Conservation (phyloP, 2,329 filamentous ascomycete genomes). For the Berkeleyomyces rouxiae region DNA sequence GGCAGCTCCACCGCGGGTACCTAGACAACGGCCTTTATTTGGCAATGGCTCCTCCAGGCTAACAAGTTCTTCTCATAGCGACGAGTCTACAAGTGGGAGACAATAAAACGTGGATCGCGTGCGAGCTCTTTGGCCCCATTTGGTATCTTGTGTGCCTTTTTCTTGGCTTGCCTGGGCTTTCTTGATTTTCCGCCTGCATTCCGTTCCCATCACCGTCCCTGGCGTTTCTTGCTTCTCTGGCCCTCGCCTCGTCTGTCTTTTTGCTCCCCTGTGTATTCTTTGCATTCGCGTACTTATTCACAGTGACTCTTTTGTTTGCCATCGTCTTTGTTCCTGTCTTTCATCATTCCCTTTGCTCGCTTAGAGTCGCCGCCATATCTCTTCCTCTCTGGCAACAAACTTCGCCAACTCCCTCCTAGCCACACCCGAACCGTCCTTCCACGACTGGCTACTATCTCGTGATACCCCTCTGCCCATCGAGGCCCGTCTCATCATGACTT, state of each 20-base stretch:
- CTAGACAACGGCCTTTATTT: constrained; percentile 3
- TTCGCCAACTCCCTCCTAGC: not conserved
- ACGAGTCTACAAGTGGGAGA: not conserved
- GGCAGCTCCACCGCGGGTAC: not conserved
- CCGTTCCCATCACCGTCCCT: not conserved
- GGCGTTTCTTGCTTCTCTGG: not conserved
- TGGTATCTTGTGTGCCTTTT: not conserved
- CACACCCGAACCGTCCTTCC: too few relatives aligned
- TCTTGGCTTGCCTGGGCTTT: not conserved
- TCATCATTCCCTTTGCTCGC: not conserved
- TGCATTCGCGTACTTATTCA: not conserved
- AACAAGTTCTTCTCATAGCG: not conserved
- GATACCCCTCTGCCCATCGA: not conserved
- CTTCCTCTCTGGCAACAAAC: not conserved
- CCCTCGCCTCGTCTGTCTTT: not conserved
- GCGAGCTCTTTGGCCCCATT: not conserved
- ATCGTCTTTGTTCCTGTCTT: not conserved
- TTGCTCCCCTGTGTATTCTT: constrained; percentile 4
- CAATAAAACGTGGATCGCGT: not conserved
- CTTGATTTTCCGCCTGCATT: not conserved
- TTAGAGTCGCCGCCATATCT: not conserved
- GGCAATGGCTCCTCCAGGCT: not conserved
- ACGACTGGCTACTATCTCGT: not conserved
- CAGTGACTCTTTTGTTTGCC: not conserved
- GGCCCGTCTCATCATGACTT: constrained; percentile 6